Percentiles rank a stretch among this genome's conserved stretches.
Conservation (phyloP, 805 yeast species). For the Trichomonascus vanleenenianus region DNA sequence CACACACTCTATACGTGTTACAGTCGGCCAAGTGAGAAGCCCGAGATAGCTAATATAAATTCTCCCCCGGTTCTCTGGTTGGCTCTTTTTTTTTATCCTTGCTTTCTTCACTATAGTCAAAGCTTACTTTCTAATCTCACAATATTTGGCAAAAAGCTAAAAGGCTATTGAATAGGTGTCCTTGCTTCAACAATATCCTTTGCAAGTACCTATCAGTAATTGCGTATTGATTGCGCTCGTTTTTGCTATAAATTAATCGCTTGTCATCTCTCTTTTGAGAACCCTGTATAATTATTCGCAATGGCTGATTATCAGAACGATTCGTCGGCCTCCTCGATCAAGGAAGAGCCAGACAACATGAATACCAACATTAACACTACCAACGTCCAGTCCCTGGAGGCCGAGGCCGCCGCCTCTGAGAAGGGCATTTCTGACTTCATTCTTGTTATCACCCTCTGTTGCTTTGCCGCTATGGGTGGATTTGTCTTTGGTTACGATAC, state of each 20-base stretch:
- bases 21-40: too few species aligned
- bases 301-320: not conserved
- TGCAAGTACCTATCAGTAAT: not conserved
- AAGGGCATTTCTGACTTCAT: not conserved
- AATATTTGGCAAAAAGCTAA: too few species aligned
- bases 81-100: too few species aligned
- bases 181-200: not conserved
- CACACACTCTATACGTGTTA: too few species aligned
- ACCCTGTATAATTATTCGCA: not conserved
- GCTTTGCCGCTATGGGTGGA: conserved; percentile 54
- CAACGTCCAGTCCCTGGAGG: not conserved
- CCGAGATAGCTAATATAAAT: too few species aligned
- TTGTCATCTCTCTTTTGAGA: not conserved
- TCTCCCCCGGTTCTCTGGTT: too few species aligned
- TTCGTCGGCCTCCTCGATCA: conserved; percentile 3
- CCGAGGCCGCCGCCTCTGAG: not conserved
- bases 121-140: too few species aligned
- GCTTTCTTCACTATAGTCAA: too few species aligned
- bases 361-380: not conserved
- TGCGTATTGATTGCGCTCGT: not conserved
- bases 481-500: conserved; percentile 63
- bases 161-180: not conserved
- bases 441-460: conserved; percentile 32
- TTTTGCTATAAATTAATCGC: not conserved
- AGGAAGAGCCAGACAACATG: not conserved